Conservation (phyloP, 495 filamentous ascomycete species). For the Trichocladium uniseriatum region DNA sequence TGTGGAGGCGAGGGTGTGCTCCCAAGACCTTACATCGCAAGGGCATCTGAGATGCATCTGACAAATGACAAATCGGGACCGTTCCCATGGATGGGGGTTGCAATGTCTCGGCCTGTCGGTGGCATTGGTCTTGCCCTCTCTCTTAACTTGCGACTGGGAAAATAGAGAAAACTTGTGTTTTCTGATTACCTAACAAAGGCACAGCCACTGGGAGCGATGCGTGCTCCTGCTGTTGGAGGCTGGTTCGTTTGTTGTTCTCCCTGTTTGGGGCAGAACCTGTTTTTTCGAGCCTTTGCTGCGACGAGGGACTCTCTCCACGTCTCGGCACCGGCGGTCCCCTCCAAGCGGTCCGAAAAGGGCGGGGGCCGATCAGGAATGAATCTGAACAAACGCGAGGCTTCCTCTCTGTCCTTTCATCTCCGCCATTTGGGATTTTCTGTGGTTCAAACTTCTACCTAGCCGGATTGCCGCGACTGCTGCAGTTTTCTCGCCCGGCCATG, state of each 20-base stretch:
- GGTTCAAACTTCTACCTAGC: too few species aligned
- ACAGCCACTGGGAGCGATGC: background rate
- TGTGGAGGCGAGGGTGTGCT: background rate
- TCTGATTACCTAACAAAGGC: background rate
- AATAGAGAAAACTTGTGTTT: background rate
- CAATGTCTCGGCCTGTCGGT: slow-evolving; percentile 10
- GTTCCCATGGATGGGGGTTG: background rate
- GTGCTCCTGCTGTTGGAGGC: background rate
- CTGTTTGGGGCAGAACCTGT: background rate
- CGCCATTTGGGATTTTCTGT: too few species aligned
- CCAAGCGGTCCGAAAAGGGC: too few species aligned
- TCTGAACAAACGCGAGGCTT: too few species aligned
- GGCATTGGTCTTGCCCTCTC: background rate
- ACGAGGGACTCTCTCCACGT: too few species aligned
- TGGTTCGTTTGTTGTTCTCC: background rate
- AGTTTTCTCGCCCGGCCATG: background rate
- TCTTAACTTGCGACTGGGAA: too few species aligned
- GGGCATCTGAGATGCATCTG: background rate
- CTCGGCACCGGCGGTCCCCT: too few species aligned
- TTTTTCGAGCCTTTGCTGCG: too few species aligned
- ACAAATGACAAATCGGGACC: background rate
- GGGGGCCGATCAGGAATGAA: too few species aligned
- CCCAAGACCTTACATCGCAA: background rate
- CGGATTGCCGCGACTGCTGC: background rate
- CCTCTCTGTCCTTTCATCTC: too few species aligned